phyloP scores from a whole-genome alignment of 2,329 filamentous ascomycete genomes.

The Sclerotinia trifoliorum region DNA sequence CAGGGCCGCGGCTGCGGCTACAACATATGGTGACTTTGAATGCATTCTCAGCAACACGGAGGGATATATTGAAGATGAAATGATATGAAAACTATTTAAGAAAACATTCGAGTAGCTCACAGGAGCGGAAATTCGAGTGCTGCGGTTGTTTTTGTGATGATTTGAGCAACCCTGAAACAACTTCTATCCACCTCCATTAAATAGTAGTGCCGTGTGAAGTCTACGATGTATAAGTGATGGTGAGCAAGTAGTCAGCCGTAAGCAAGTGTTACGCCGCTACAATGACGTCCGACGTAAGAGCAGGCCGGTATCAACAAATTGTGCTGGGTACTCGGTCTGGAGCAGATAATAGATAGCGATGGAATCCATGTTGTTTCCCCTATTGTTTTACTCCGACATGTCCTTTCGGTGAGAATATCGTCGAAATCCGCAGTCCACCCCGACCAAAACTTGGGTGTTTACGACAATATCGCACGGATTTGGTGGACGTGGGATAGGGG shows the following conservation, averaged over 20 bases:
- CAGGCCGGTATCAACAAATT: background rate
- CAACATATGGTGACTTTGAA: background rate
- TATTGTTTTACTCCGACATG: background rate
- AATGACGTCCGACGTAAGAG: too few species aligned
- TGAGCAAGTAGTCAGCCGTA: background rate
- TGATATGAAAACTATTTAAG: too few species aligned
- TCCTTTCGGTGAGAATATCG: background rate
- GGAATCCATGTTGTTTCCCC: background rate
- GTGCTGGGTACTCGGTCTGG: background rate
- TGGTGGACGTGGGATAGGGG: background rate
- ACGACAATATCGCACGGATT: background rate
- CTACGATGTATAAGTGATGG: background rate
- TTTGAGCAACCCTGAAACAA: too few species aligned
- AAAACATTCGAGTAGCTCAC: background rate
- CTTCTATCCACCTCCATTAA: background rate
- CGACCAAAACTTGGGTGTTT: background rate
- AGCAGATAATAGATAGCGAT: background rate
- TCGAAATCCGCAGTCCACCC: background rate
- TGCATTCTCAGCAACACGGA: background rate
- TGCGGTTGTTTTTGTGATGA: background rate
- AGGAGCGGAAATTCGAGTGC: background rate
- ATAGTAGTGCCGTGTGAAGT: background rate
- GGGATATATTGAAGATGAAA: background rate
- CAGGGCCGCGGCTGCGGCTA: background rate
- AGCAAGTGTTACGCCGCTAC: too few species aligned